Evolutionary conservation across 2,329 filamentous ascomycete species (phyloP).

Genomic region (Aureobasidium lini): DNA sequence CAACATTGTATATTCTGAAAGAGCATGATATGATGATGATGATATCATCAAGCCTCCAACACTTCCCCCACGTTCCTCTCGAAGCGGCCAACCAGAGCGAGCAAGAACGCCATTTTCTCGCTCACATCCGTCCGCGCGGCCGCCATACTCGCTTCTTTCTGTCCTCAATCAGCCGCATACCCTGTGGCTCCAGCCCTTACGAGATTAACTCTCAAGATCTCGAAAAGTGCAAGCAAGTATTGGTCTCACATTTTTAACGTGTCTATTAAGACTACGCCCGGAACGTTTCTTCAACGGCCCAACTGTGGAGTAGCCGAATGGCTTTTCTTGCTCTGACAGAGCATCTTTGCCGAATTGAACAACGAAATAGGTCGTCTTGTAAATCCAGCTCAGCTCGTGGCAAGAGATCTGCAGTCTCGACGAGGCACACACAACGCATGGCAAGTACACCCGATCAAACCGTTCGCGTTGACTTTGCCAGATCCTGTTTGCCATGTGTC

Average conservation of each 20-base stretch:
- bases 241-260: constrained; percentile 14
- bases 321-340: neutral
- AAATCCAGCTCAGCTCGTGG: neutral
- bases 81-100: neutral
- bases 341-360: neutral
- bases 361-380: neutral
- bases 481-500: constrained; percentile 4
- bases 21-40: neutral
- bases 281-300: neutral
- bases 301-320: constrained; percentile 8
- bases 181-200: neutral
- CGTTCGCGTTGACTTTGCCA: neutral
- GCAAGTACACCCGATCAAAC: neutral
- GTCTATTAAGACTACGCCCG: constrained; percentile 12
- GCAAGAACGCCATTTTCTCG: neutral
- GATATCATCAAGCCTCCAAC: neutral
- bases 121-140: neutral
- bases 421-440: neutral
- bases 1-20: neutral
- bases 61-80: neutral
- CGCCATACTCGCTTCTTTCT: neutral
- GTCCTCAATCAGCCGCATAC: neutral
- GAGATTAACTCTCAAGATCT: neutral
- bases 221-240: constrained; percentile 5
- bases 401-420: neutral